Evolutionary conservation across 257 asterid species (phyloP).

Genomic region (Rehmannia glutinosa): DNA sequence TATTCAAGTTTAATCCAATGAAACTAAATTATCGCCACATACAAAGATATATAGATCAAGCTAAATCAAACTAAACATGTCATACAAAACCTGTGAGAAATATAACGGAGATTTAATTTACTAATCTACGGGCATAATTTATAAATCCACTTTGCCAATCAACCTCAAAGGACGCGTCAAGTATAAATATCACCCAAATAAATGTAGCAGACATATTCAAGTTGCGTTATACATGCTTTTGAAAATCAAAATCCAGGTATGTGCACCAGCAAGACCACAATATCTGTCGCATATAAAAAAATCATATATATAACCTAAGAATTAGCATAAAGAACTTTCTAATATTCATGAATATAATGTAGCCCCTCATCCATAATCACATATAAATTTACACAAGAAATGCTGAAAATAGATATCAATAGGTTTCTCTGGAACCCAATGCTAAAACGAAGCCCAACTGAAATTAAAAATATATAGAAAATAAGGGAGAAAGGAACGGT

Average conservation of each 20-base stretch:
- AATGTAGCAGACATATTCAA: neutral
- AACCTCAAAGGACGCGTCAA: neutral
- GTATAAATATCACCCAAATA: neutral
- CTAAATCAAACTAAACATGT: neutral
- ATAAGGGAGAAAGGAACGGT: neutral
- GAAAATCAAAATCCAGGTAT: neutral
- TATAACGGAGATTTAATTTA: neutral
- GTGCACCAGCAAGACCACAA: neutral
- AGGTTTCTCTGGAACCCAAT: neutral
- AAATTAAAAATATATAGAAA: neutral
- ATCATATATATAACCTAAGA: too few species aligned
- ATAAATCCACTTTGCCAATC: neutral
- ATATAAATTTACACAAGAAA: neutral
- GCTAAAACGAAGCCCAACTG: neutral
- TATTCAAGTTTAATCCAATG: constrained; percentile 48
- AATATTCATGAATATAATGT: neutral
- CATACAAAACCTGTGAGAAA: neutral
- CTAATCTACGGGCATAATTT: neutral
- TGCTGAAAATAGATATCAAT: neutral
- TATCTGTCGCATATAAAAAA: too few species aligned
- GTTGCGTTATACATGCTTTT: neutral
- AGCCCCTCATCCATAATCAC: neutral
- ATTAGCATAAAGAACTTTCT: too few species aligned
- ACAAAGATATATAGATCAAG: neutral
- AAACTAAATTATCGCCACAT: neutral